Base-by-base conservation (phyloP, 306 rosid species). In the Rosa chinensis region DNA sequence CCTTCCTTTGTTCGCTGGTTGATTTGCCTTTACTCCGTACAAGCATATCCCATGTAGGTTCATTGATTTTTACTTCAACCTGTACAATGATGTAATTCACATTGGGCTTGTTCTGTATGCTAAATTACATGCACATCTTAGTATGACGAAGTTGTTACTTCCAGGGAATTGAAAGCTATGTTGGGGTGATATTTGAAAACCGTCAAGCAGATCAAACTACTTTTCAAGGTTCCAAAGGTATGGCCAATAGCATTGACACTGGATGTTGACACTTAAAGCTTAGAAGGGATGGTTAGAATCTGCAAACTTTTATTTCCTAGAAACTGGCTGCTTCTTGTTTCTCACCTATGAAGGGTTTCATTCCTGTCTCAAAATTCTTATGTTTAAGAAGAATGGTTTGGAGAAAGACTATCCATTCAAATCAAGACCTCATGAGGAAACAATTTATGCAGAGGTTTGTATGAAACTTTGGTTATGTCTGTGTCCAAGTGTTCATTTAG, bases 281-380 rank as follows among this genome's bases (percentile, higher is more conserved):
- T 78, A 55, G 25, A 69, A 53, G 32, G 81, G 81, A 3, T 80
- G 83, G 83, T 62, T 0, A 43, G 52, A 80, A 16, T 80, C 73
- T 37, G 40, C 13, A 32, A 21, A 61, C 17, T 61, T 61, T 10
- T 61, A 61, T 61, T 56, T 13, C 66, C 66, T 23, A 9, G 2
- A 59, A 53, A 16, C 1, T 10, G 70, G 75, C 4, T 23, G 55
- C 48, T 66, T 80, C 1, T 21, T 80, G 20, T 2, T 9, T 13
- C 74, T 80, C n/a, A 74, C 43, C 69, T 74, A 66, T 8, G 76
- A 80, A 20, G 75, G 75, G 21, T 10, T 73, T 3, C 11, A 9
- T 66, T 16, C 37, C 9, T 16, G 42, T 37, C 17, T 35, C 23
- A 37, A 58, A 8, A 32, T 58, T 58, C 64, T 14, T n/a, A 58